Conservation (phyloP, 2,329 filamentous ascomycete genomes). For the Sporothrix inflata region DNA sequence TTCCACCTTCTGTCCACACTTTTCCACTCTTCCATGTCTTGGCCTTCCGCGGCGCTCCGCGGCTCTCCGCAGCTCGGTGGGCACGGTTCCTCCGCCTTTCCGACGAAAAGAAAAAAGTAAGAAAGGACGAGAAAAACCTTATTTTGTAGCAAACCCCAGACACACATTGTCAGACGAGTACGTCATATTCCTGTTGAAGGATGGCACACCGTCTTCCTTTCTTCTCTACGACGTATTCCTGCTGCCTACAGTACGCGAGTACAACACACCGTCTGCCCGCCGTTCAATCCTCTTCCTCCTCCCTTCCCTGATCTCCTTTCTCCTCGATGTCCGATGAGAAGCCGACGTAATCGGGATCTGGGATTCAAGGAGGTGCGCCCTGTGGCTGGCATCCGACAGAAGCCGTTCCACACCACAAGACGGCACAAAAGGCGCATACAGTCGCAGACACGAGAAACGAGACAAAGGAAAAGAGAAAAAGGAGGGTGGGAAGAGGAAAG, state of each 20-base stretch:
- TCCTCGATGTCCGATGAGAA: slow-evolving; percentile 4
- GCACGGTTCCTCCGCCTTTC: background rate
- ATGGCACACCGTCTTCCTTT: background rate
- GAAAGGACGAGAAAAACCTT: background rate
- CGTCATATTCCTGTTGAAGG: background rate
- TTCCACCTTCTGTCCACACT: background rate
- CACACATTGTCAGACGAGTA: background rate
- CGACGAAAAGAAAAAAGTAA: background rate
- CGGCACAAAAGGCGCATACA: background rate
- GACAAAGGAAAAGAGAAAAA: background rate
- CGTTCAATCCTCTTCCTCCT: background rate
- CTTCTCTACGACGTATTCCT: background rate
- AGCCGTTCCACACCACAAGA: background rate
- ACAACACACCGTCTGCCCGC: background rate
- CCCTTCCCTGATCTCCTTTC: background rate
- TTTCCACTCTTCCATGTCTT: background rate
- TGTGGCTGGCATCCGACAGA: background rate
- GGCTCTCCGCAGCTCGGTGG: background rate
- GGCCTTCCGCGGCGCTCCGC: background rate
- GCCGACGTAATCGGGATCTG: background rate
- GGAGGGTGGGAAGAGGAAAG: background rate
- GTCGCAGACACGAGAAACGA: background rate
- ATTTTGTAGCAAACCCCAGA: background rate
- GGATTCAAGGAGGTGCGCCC: background rate
- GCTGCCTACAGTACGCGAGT: background rate